Conservation (phyloP, 2,329 filamentous ascomycete species). For the Lasiodiplodia sp. region DNA sequence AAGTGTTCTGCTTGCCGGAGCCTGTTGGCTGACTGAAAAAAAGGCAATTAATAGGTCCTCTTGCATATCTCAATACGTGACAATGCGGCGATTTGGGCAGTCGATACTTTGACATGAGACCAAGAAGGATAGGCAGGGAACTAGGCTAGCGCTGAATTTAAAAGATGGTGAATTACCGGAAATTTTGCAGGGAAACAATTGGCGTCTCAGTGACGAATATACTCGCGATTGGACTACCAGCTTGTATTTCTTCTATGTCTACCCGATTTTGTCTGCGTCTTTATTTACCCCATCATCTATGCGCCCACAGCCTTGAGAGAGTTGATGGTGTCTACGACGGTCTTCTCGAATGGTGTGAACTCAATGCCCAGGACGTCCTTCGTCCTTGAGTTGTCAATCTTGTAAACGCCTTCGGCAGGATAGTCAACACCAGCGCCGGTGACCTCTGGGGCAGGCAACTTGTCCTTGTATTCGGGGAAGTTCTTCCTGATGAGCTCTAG, state of each 20-base stretch:
- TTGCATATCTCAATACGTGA: not conserved
- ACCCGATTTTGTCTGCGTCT: not conserved
- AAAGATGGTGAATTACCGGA: not conserved
- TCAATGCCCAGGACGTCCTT: slow-evolving; percentile 66
- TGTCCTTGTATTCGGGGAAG: slow-evolving; percentile 60
- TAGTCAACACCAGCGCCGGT: slow-evolving; percentile 46
- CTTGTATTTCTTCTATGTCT: not conserved
- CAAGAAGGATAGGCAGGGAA: not conserved
- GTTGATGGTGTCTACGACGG: slow-evolving; percentile 68
- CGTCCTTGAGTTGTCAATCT: slow-evolving; percentile 63
- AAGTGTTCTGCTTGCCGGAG: not conserved
- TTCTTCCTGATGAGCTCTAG: slow-evolving; percentile 62
- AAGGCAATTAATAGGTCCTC: not conserved
- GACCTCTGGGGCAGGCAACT: slow-evolving; percentile 51
- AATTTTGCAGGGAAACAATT: not conserved
- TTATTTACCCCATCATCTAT: not conserved
- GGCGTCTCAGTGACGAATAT: not conserved
- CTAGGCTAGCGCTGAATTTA: not conserved
- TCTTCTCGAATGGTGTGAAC: slow-evolving; percentile 65
- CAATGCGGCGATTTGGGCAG: not conserved
- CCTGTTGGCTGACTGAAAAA: not conserved
- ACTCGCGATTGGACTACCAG: not conserved
- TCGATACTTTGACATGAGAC: not conserved
- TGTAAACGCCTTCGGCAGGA: slow-evolving; percentile 59
- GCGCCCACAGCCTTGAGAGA: slow-evolving; percentile 64